phyloP scores from a whole-genome alignment of 2,329 filamentous ascomycete species.

The Acrodontium crateriforme region DNA sequence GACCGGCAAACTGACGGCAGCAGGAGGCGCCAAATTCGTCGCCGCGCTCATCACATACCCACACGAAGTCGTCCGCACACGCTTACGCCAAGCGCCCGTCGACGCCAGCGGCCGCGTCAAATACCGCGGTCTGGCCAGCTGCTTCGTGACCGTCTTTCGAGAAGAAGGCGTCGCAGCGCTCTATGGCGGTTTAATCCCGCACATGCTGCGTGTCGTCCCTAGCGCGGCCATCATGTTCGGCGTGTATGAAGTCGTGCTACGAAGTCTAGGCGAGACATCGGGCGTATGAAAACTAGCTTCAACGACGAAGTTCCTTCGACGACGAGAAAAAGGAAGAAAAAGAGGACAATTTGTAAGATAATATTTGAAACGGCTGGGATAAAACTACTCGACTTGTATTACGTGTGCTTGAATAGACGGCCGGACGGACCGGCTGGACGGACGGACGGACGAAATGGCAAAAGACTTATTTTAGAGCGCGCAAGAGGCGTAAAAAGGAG shows the following conservation, averaged over 20 bases:
- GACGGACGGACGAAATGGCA: too few species aligned
- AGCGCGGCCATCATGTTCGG: conserved; percentile 95
- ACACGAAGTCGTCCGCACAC: conserved; percentile 78
- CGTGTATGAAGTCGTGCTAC: conserved; percentile 51
- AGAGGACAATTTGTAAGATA: too few species aligned
- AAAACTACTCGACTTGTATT: too few species aligned
- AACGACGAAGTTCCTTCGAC: too few species aligned
- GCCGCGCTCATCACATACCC: conserved; percentile 80
- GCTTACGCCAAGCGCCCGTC: conserved; percentile 71
- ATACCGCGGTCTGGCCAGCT: conserved; percentile 79
- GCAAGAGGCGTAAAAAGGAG: too few species aligned
- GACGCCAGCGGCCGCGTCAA: conserved; percentile 43
- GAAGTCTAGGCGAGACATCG: conserved; percentile 31
- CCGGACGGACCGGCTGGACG: too few species aligned
- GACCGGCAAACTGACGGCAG: conserved; percentile 65
- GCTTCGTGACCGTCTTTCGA: conserved; percentile 74
- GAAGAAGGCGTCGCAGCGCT: conserved; percentile 77
- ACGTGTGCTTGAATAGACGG: too few species aligned
- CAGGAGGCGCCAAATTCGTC: conserved; percentile 72
- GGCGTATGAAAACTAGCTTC: conserved; percentile 23
- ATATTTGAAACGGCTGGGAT: too few species aligned
- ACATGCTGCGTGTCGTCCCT: conserved; percentile 80
- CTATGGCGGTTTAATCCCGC: conserved; percentile 83
- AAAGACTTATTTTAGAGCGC: too few species aligned
- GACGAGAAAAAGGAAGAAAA: too few species aligned